Percentiles rank a stretch among this genome's conserved stretches.
phyloP scores from a whole-genome alignment of 208 protist genomes.

The Strigomonas culicis region DNA sequence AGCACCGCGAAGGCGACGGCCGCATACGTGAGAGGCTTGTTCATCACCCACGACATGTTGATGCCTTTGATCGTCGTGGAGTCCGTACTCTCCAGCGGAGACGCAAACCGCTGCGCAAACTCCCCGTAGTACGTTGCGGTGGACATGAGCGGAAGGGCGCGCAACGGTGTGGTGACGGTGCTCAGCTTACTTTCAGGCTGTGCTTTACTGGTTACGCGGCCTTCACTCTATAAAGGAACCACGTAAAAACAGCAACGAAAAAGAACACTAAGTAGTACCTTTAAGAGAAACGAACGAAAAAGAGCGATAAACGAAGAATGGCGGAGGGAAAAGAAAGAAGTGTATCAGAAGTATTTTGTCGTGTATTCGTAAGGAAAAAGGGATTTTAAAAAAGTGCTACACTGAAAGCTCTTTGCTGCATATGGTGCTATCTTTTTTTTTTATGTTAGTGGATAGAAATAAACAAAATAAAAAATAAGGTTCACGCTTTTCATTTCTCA shows the following conservation, averaged over 20 bases:
- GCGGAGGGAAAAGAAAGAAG: background rate
- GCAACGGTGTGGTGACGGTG: no score
- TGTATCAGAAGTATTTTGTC: background rate
- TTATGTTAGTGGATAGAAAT: background rate
- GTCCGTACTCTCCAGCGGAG: no score
- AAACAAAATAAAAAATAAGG: slow-evolving; percentile 8
- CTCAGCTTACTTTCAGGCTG: no score
- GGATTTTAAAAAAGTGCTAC: slow-evolving; percentile 2
- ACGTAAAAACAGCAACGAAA: background rate
- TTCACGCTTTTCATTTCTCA: slow-evolving; percentile 6
- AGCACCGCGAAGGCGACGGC: slow-evolving; percentile 41
- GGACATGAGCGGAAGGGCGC: no score
- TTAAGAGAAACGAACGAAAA: background rate
- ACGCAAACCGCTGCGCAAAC: no score
- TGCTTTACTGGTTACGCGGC: no score
- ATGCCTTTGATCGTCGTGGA: no score
- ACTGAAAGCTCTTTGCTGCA: background rate
- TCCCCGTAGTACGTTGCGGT: no score
- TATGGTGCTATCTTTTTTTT: background rate
- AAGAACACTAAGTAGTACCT: background rate
- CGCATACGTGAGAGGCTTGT: slow-evolving; percentile 38
- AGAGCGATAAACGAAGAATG: background rate
- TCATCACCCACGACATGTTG: slow-evolving; percentile 54
- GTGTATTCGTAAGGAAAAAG: background rate
- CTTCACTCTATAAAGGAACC: no score